Evolutionary conservation across 164 flowering plant genomes (phyloP).

Genomic region (Nymphaea colorata): DNA sequence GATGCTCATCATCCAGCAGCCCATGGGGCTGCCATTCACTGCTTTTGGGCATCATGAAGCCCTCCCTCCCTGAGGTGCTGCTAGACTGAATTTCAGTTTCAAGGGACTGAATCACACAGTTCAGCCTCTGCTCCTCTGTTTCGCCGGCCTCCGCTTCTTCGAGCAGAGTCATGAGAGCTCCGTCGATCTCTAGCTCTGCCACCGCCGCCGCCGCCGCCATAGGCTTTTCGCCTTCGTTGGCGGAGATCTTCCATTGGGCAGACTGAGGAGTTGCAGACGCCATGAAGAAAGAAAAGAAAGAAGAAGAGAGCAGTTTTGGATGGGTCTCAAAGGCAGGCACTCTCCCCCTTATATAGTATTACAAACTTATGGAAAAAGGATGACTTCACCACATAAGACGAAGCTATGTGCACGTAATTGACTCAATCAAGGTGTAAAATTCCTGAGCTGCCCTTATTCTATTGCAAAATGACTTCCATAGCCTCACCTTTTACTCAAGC

Average conservation of each 20-base stretch:
- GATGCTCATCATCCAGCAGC: constrained; percentile 2
- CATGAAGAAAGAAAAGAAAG: not conserved
- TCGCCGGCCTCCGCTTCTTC: constrained; percentile 15
- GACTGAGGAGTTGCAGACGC: not conserved
- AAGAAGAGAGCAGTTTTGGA: not conserved
- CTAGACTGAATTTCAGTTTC: constrained; percentile 14
- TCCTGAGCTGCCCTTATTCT: no score
- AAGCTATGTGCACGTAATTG: not conserved
- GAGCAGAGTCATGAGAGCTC: constrained; percentile 13
- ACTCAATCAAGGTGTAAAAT: not conserved
- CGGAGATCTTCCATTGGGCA: not conserved
- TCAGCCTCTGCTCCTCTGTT: constrained; percentile 11
- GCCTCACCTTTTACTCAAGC: no score
- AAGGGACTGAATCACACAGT: constrained; percentile 14
- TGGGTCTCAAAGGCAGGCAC: not conserved
- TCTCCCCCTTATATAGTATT: not conserved
- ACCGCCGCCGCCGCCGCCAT: not conserved
- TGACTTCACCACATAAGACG: not conserved
- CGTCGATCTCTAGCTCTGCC: not conserved
- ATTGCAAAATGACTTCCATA: no score
- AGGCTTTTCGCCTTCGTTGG: not conserved
- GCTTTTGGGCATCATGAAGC: not conserved
- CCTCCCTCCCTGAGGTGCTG: not conserved
- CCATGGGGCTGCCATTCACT: constrained; percentile 3
- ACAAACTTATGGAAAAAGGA: not conserved